phyloP scores from a whole-genome alignment of 108 stramenopile species.

The Nitzschia sp. region DNA sequence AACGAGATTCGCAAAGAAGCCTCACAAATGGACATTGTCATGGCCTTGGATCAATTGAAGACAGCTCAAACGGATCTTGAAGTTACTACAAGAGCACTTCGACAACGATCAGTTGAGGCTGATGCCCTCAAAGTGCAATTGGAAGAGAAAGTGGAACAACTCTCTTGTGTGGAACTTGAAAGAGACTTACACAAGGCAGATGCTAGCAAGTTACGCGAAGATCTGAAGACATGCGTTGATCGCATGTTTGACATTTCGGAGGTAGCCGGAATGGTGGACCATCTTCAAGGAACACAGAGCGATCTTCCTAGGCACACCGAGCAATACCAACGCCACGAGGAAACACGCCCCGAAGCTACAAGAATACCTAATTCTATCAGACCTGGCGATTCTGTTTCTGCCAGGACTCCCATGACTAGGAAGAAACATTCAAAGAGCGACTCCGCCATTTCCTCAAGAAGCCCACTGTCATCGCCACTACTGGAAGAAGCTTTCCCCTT shows the following conservation, averaged over 20 bases:
- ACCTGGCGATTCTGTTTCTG: no score
- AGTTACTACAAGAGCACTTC: constrained; percentile 20
- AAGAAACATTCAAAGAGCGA: no score
- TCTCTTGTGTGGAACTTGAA: constrained; percentile 38
- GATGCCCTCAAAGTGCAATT: constrained; percentile 20
- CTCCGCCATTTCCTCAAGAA: no score
- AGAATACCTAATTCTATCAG: no score
- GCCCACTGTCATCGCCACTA: neutral
- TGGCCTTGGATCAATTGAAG: constrained; percentile 41
- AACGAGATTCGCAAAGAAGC: constrained; percentile 46
- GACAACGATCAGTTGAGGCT: constrained; percentile 17
- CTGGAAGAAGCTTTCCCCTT: constrained; percentile 11
- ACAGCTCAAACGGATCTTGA: constrained; percentile 34
- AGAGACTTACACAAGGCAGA: constrained; percentile 45
- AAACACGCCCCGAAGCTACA: no score
- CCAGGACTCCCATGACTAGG: no score
- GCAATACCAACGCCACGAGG: no score
- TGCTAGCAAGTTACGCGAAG: constrained; percentile 30
- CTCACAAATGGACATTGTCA: constrained; percentile 35
- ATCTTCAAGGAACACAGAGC: no score
- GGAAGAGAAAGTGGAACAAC: constrained; percentile 19
- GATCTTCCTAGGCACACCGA: no score
- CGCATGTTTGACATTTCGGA: constrained; percentile 43
- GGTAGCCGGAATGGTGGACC: neutral
- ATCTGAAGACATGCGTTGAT: constrained; percentile 33